Base-by-base conservation (phyloP, 2,329 filamentous ascomycete genomes). In the Botrytis sinoallii region DNA sequence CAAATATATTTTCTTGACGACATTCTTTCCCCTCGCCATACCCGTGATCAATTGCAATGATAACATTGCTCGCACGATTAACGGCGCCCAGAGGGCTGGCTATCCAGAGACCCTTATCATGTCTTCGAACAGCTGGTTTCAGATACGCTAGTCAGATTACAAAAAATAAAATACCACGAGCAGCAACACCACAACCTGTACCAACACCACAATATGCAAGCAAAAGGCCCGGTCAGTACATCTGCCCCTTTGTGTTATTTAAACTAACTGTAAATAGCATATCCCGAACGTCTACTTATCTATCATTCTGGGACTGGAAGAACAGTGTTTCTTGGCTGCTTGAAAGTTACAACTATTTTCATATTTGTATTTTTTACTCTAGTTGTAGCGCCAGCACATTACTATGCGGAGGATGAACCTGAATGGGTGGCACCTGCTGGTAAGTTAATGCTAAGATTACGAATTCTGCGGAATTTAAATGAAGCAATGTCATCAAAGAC, bases 261-360 rank as follows among this genome's bases (percentile, higher is more conserved):
- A 57, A 25, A 64, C 72, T 70, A 20, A 70, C 18, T 44, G 1
- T 5, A 32, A 12, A 20, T 59, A 88, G 86, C 82, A 48, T 87
- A 87, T 74, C 88, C 89, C 0, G 86, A 89, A 76, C 84, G 84
- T 22, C 80, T 95, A 42, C 86, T 94, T 77, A 88, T 97, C 75
- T 97, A 93, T 82, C 92, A 94, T 83, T 90, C 90, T 71, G 92
- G 93, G 70, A 91, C 89, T 0, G 86, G 86, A 14, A 87, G 88
- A 74, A 91, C 88, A 44, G 88, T 90, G 10, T 91, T 92, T 77
- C 83, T 95, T 64, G 92, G 91, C 67, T 88, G 90, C 79, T 82
- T 93, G 75, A 93, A 94, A 79, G 83, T 95, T 73, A 90, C 90
- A 1, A 91, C 91, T 4, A 86, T 96, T 59, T 88, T 94, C 75